phyloP scores from a whole-genome alignment of 805 yeast species.

The Hanseniaspora thailandica region DNA sequence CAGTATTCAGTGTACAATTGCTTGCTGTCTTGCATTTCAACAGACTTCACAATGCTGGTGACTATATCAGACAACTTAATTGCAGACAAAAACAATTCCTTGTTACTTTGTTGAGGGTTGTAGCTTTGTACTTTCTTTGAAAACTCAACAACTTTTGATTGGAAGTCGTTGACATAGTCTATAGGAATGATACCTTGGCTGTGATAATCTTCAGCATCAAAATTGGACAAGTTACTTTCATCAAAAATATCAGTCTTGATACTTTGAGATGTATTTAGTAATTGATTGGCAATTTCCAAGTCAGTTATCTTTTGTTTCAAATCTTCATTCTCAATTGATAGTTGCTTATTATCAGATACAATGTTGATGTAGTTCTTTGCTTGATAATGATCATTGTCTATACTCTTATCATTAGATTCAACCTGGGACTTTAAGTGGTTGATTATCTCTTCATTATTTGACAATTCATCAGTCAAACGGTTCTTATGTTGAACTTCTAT shows the following conservation, averaged over 20 bases:
- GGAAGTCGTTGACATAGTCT: constrained; percentile 35
- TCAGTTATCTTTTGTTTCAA: constrained; percentile 31
- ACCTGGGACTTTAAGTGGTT: not conserved
- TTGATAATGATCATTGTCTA: not conserved
- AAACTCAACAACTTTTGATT: constrained; percentile 39
- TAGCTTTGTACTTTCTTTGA: constrained; percentile 28
- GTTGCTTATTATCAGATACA: constrained; percentile 21
- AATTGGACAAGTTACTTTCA: constrained; percentile 21
- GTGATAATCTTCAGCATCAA: constrained; percentile 16
- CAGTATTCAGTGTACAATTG: constrained; percentile 29
- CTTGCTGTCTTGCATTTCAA: constrained; percentile 17
- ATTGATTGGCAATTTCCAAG: constrained; percentile 36
- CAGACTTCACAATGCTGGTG: constrained; percentile 22
- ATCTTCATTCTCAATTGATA: constrained; percentile 28
- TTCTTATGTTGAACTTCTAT: not conserved
- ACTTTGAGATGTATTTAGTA: constrained; percentile 5
- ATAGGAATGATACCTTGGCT: constrained; percentile 38
- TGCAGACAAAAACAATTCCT: constrained; percentile 39
- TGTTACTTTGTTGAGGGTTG: constrained; percentile 26
- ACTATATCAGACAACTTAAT: constrained; percentile 37
- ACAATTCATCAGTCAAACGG: not conserved
- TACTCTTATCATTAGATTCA: not conserved
- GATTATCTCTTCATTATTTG: not conserved
- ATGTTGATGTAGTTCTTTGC: constrained; percentile 21
- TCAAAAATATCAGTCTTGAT: not conserved